Conservation (phyloP, 257 asterid species). For the Solanum raphanifolium region DNA sequence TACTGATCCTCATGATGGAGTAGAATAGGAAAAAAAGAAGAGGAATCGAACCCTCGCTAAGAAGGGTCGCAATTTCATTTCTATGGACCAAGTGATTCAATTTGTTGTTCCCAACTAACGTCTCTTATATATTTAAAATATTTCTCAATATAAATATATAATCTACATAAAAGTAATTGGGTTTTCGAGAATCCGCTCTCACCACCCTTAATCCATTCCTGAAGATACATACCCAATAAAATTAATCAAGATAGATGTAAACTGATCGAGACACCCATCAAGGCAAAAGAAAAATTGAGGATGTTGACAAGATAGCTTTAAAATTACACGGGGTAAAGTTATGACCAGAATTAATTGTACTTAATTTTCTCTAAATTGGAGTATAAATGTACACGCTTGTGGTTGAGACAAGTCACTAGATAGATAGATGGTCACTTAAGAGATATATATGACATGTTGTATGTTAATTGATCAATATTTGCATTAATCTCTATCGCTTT, state of each 20-base stretch:
- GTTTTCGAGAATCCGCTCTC: not conserved
- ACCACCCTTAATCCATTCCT: not conserved
- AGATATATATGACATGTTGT: not conserved
- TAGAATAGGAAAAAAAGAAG: too few relatives aligned
- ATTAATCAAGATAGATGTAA: not conserved
- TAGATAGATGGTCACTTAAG: not conserved
- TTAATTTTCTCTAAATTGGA: not conserved
- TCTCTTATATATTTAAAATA: not conserved
- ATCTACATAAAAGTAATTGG: not conserved
- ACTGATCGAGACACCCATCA: not conserved
- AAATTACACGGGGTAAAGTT: not conserved
- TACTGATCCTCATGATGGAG: not conserved
- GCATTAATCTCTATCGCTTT: slow-evolving; percentile 12
- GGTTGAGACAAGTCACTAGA: slow-evolving; percentile 1
- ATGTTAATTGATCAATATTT: not conserved
- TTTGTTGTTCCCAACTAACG: not conserved
- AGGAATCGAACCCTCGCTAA: rapidly evolving
- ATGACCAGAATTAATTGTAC: not conserved
- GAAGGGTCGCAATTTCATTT: not conserved
- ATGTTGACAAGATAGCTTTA: not conserved
- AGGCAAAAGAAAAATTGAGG: not conserved
- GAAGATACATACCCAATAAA: not conserved
- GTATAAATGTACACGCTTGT: slow-evolving; percentile 12
- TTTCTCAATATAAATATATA: not conserved
- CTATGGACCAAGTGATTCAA: not conserved